phyloP scores from a whole-genome alignment of 179 eudicot genomes.

The Heliamphora pulchella region DNA sequence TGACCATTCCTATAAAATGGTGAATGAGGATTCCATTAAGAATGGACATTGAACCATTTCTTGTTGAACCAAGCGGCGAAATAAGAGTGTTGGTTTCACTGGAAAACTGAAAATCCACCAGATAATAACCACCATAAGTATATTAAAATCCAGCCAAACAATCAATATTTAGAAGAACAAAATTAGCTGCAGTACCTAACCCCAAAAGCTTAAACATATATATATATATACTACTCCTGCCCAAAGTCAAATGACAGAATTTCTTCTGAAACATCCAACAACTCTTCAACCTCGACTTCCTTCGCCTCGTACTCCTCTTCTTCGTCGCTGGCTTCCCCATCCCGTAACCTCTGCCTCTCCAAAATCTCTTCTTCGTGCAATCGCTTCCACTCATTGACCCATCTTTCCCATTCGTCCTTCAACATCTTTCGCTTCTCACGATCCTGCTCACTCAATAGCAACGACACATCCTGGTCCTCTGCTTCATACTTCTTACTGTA shows the following conservation, averaged over 20 bases:
- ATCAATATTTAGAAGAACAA: too few relatives aligned
- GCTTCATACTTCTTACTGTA: conserved; percentile 86
- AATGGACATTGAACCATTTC: too few relatives aligned
- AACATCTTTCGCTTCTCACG: conserved; percentile 67
- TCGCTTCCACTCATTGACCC: conserved; percentile 58
- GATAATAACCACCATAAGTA: too few relatives aligned
- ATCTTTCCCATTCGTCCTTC: conserved; percentile 79
- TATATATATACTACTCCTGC: conserved; percentile 8
- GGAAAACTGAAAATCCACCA: too few relatives aligned
- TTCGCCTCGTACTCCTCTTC: conserved; percentile 85
- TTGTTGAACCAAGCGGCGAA: too few relatives aligned
- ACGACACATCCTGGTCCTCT: conserved; percentile 77
- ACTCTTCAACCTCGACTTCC: conserved; percentile 75
- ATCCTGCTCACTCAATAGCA: conserved; percentile 74
- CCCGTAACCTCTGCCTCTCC: conserved; percentile 55
- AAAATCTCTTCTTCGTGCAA: conserved; percentile 58
- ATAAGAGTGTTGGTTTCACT: too few relatives aligned
- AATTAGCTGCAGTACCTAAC: too few relatives aligned
- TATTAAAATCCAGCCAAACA: too few relatives aligned
- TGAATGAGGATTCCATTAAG: too few relatives aligned
- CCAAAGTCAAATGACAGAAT: conserved; percentile 42
- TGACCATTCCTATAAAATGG: too few relatives aligned
- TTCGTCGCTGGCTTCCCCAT: conserved; percentile 77
- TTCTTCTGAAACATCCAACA: conserved; percentile 60
- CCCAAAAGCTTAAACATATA: too few relatives aligned